Percentiles rank a stretch among this genome's conserved stretches.
These are phyloP conservation scores for Cordyceps cateniannulata DNA, from an alignment of 2,329 filamentous ascomycete genomes.

Conservation along the genomic window DNA sequence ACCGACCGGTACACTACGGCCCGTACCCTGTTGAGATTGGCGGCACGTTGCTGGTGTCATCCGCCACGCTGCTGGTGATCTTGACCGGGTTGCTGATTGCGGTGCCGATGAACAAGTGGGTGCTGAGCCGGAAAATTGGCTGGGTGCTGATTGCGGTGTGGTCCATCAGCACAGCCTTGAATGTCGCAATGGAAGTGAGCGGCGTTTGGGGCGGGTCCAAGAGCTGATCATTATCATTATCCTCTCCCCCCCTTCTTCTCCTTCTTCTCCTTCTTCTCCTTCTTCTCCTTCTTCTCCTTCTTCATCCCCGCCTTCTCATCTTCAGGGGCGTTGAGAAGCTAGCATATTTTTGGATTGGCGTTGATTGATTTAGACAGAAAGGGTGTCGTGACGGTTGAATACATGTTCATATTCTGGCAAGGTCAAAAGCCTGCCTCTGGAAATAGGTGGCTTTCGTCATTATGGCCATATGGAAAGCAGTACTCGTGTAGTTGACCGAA, in stretches of 20 bases:
- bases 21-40: constrained; percentile 80
- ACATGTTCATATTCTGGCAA: no score
- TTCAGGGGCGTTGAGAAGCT: not conserved
- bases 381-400: no score
- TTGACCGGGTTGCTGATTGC: constrained; percentile 70
- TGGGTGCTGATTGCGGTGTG: constrained; percentile 75
- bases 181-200: constrained; percentile 72
- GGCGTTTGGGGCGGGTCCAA: constrained; percentile 39
- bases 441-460: no score
- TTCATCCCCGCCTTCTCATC: not conserved
- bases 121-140: constrained; percentile 76
- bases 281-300: not conserved
- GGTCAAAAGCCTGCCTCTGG: no score
- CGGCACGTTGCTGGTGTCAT: constrained; percentile 77
- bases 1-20: constrained; percentile 57
- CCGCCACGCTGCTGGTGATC: constrained; percentile 75
- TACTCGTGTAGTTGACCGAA: no score
- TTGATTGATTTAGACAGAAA: not conserved
- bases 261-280: not conserved
- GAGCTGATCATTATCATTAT: not conserved
- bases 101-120: constrained; percentile 81
- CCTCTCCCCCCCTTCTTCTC: not conserved
- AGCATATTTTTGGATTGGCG: not conserved
- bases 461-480: no score
- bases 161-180: constrained; percentile 71